Percentiles rank a stretch among this genome's conserved stretches.
Evolutionary conservation across 1,284 basidiomycete species (phyloP).

Genomic region (Cutaneotrichosporon curvatum): DNA sequence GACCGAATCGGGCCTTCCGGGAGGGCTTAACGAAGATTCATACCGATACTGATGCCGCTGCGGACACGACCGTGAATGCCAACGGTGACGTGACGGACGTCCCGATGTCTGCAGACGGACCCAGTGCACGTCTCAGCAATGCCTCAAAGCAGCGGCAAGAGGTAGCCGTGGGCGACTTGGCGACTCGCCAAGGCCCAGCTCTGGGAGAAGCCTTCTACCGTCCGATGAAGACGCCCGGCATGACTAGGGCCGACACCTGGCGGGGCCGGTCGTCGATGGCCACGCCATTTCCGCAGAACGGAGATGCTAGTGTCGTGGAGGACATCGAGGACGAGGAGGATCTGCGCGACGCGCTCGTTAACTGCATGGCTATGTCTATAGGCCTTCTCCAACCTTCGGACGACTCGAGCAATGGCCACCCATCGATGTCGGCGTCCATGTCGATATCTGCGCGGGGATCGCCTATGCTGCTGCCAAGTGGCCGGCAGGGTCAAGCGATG

Average conservation of each 20-base stretch:
- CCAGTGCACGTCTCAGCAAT: constrained; percentile 21
- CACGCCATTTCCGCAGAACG: not conserved
- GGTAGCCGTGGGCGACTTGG: constrained; percentile 51
- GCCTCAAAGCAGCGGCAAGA: constrained; percentile 39
- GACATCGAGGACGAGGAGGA: constrained; percentile 52
- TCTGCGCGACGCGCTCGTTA: constrained; percentile 88
- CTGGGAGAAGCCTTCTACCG: constrained; percentile 37
- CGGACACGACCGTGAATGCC: too few relatives aligned
- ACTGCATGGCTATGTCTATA: constrained; percentile 94
- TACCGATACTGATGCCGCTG: too few relatives aligned
- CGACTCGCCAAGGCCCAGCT: constrained; percentile 44
- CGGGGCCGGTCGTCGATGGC: constrained; percentile 5
- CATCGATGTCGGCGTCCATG: constrained; percentile 21
- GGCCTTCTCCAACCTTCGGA: constrained; percentile 78
- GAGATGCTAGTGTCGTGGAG: not conserved
- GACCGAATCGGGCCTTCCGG: too few relatives aligned
- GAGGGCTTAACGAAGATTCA: too few relatives aligned
- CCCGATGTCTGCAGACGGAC: constrained; percentile 10
- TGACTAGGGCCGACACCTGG: constrained; percentile 39
- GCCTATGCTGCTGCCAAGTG: constrained; percentile 34
- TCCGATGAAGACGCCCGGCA: constrained; percentile 37
- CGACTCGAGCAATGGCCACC: constrained; percentile 8
- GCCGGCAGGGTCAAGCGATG: constrained; percentile 31
- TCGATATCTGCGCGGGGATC: constrained; percentile 40
- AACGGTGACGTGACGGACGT: not conserved